Percentiles rank a stretch among this genome's conserved stretches.
Evolutionary conservation across 73 alveolate species (phyloP).

Genomic region (Uronychia setigera): DNA sequence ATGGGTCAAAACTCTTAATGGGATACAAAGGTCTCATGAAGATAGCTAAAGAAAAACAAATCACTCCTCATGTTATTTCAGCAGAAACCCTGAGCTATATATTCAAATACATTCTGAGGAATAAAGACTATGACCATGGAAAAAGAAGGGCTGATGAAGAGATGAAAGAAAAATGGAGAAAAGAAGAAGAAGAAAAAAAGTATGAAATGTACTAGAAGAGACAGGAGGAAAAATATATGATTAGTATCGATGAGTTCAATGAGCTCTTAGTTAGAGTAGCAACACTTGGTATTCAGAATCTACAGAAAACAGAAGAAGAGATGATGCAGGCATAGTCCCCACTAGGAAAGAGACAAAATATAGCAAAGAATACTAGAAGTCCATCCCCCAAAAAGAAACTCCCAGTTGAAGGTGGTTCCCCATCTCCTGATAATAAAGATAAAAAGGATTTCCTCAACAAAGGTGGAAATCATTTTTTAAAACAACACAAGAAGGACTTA

Average conservation of each 20-base stretch:
- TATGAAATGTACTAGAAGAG: background rate
- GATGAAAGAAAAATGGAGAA: background rate
- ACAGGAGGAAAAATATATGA: background rate
- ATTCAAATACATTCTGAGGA: background rate
- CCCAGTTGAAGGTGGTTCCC: background rate
- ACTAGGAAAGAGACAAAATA: background rate
- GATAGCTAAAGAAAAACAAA: background rate
- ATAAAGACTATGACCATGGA: background rate
- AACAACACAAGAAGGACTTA: background rate
- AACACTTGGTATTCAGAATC: background rate
- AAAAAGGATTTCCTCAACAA: background rate
- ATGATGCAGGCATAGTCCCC: background rate
- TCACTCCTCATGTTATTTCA: background rate
- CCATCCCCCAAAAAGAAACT: background rate
- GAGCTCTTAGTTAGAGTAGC: background rate
- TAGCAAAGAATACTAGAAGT: background rate
- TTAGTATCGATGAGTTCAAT: background rate
- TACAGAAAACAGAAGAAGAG: background rate
- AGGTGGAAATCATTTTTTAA: background rate
- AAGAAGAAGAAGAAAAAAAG: background rate
- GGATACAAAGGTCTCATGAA: background rate
- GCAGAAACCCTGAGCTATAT: background rate
- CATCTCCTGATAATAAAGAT: background rate
- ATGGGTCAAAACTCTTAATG: background rate
- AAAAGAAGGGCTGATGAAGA: background rate